Evolutionary conservation across 805 yeast genomes (phyloP), one percentile per base, ranked within the genome.

Genomic region (Lipomyces yamanashiensis): DNA sequence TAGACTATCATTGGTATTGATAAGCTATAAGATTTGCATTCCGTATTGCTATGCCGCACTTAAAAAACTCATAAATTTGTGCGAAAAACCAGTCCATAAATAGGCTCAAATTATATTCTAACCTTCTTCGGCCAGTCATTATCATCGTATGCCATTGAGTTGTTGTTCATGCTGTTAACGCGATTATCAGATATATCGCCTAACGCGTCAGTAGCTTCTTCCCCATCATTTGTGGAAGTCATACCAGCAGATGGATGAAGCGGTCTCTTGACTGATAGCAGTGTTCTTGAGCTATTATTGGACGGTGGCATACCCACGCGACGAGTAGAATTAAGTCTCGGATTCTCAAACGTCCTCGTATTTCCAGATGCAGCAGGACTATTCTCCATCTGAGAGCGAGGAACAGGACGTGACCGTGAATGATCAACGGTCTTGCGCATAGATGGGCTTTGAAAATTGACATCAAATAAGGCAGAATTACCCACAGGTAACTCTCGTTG

Each of bases 341-440:
- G 51, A 17, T 56, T 56, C 19, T 56, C 59, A 50, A 50, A 50
- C 51, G 37, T 47, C 34, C 54, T 47, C 2, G 59, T 50, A 17
- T 51, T 54, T 10, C 40, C 50, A 33, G 9, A 34, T 5, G 52
- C 33, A 7, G 39, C 39, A 1, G 52, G 59, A 21, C 52, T 55
- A 19, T 21, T 33, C 8, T 45, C 52, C 15, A 48, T 37, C 9
- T 55, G 50, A 7, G 61, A 33, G 21, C 66, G 47, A 13, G 33
- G 33, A 13, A 72, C 52, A 2, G 74, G 74, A 8, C 67, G 67
- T 2, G 75, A 72, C 19, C 47, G 54, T 17, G 71, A 53, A 43
- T 72, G 75, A n/a, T 65, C 70, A 12, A 72, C 51, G n/a, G 74
- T 72, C 40, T 70, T 67, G 39, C 73, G 61, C 43, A 73, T 59